These are phyloP conservation scores for Scutellaria galericulata DNA, from an alignment of 257 asterid species.

Conservation along the genomic window DNA sequence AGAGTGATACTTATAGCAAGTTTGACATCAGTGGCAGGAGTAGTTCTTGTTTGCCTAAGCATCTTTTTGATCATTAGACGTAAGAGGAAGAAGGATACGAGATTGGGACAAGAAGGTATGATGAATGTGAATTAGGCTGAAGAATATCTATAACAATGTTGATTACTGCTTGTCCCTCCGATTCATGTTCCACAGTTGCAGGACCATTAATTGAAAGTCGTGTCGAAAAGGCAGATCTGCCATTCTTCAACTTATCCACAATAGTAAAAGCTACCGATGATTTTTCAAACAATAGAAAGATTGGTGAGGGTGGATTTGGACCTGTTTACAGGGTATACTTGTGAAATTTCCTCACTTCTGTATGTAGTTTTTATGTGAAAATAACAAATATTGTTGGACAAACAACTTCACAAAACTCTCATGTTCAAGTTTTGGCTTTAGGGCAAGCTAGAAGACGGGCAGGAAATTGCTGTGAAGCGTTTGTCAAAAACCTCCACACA, in stretches of 20 bases:
- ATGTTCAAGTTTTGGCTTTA: background rate
- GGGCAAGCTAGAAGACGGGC: background rate
- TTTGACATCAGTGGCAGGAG: background rate
- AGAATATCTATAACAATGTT: background rate
- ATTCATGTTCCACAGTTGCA: background rate
- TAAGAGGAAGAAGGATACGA: background rate
- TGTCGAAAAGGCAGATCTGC: background rate
- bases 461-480: background rate
- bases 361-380: background rate
- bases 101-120: background rate
- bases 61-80: background rate
- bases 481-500: background rate
- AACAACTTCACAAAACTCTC: background rate
- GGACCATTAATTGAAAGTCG: background rate
- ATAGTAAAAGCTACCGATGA: background rate
- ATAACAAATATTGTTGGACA: no score
- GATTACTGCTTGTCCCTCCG: background rate
- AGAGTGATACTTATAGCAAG: background rate
- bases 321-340: conserved; percentile 12
- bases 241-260: background rate
- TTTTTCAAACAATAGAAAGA: background rate
- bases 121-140: no score
- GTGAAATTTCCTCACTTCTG: background rate
- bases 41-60: background rate
- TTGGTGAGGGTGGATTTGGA: conserved; percentile 22